Percentiles rank a stretch among this genome's conserved stretches.
phyloP scores from a whole-genome alignment of 495 filamentous ascomycete species.

The Aspergillus sclerotiicarbonarius region DNA sequence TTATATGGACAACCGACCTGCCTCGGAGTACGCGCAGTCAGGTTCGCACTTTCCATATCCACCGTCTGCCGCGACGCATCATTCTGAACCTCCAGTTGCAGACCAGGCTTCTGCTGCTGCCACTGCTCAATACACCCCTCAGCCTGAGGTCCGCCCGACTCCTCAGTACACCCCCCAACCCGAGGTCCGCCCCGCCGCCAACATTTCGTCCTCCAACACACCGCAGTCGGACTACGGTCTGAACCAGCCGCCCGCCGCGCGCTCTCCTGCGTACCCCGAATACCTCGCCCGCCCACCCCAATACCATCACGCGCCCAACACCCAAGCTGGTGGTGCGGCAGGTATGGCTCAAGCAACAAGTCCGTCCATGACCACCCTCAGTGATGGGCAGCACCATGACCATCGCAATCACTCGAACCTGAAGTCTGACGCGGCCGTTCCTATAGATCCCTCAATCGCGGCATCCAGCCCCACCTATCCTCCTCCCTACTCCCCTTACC shows the following conservation, averaged over 20 bases:
- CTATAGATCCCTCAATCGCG: conserved; percentile 98
- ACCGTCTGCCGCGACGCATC: conserved; percentile 58
- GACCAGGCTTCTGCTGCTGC: conserved; percentile 83
- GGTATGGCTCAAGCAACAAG: conserved; percentile 97
- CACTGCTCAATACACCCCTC: conserved; percentile 47
- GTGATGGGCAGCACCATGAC: conserved; percentile 69
- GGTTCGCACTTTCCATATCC: conserved; percentile 90
- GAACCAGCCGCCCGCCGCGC: conserved; percentile 68
- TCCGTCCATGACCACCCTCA: conserved; percentile 83
- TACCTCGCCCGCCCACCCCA: conserved; percentile 61
- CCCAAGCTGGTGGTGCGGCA: conserved; percentile 71
- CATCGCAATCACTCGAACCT: conserved; percentile 61
- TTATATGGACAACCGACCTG: conserved; percentile 81
- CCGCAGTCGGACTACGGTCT: conserved; percentile 86
- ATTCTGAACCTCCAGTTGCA: conserved; percentile 80
- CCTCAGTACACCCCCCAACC: conserved; percentile 63
- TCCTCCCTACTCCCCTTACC: conserved; percentile 81
- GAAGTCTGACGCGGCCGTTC: conserved; percentile 92
- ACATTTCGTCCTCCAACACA: conserved; percentile 68
- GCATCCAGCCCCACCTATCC: conserved; percentile 89
- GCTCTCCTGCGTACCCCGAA: conserved; percentile 77
- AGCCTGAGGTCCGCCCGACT: conserved; percentile 44
- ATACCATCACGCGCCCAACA: conserved; percentile 70
- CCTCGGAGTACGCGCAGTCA: conserved; percentile 95
- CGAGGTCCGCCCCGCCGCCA: conserved; percentile 69